Evolutionary conservation across 2,329 filamentous ascomycete genomes (phyloP), one percentile per base, ranked within the genome.

Genomic region (Penicillium sp.): DNA sequence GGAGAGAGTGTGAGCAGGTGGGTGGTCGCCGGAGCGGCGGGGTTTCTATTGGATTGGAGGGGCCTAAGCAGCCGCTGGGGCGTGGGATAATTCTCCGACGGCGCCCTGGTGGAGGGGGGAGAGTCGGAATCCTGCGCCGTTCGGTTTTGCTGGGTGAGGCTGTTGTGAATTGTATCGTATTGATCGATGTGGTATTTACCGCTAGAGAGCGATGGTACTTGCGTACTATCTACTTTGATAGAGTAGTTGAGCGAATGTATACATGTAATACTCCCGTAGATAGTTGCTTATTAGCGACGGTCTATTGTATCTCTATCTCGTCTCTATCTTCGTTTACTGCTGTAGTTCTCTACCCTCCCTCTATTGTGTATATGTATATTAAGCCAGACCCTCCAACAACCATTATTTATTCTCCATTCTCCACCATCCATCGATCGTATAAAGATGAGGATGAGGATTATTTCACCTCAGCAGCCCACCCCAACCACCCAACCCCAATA

Each of bases 401-500:
- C 35, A 41, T 15, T 5, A 41, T 38, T 6, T 2, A 7, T 15
- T 21, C 1, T 21, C 31, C 8, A 7, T 15, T 21, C 1, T 21
- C 21, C 21, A 21, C 21, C 21, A 15, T 7, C 35, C 13, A 41
- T 15, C 11, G 9, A 41, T 41, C 35, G 13, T 41, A 41, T 53
- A 53, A 26, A 26, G 26, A 26, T 26, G 26, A 26, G 26, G 26
- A 5, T 26, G 26, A 26, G 53, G 45, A 19, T 35, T 41, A 17
- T 17, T 46, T n/a, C 38, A 30, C 30, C 55, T 63, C 61, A 13
- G 63, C 67, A 67, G 68, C 72, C 79, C 79, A 82, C 45, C 77
- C 71, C 58, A 75, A 64, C 75, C 78, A 82, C 11, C 57, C 72
- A 52, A 75, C 54, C 2, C 71, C 71, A 57, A 79, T 75, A 44